Evolutionary conservation across 1,139 yeast genomes (phyloP), one percentile per base, ranked within the genome.

Genomic region (Pichia sp.): DNA sequence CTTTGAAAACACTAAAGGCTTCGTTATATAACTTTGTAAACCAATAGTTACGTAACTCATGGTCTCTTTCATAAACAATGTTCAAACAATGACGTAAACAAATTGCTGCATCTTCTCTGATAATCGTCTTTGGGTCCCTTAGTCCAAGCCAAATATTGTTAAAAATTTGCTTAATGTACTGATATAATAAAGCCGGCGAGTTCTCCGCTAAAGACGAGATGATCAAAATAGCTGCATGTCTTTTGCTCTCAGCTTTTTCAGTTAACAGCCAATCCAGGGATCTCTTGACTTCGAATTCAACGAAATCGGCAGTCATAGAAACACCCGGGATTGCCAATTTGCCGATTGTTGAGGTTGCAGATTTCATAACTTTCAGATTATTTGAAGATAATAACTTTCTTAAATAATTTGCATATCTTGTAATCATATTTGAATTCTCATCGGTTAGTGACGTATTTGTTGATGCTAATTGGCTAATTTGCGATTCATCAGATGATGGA

Each of bases 221-320:
- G 49, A 89, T 83, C 48, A 92, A 71, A 20, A 92, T 83, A 0
- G 97, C 96, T 0, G 97, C 96, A 64, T 89, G 96, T 54, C 95
- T 77, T 59, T 95, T 77, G 47, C 77, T 77, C 58, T 88, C 96
- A 60, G 85, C 90, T 56, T 87, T 82, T 56, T 84, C 90, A 44
- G 79, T 81, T 23, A 83, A 74, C 34, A 92, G 74, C 95, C 97
- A 85, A 64, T 92, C 97, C 46, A 90, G 73, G 42, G 96, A 89
- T 48, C 89, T 74, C 60, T 85, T 86, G 13, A 94, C 94, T 63
- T 92, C 97, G 58, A 81, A 85, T 55, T 90, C 97, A 27, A 92
- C 97, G 65, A 92, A 84, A 49, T 89, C 97, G 0, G 95, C 89
- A 0, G 96, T 87, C 48, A 89, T 69, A 2, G 94, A 80, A 1